Evolutionary conservation across 2,329 filamentous ascomycete species (phyloP).

Genomic region (Colletotrichum sp.): DNA sequence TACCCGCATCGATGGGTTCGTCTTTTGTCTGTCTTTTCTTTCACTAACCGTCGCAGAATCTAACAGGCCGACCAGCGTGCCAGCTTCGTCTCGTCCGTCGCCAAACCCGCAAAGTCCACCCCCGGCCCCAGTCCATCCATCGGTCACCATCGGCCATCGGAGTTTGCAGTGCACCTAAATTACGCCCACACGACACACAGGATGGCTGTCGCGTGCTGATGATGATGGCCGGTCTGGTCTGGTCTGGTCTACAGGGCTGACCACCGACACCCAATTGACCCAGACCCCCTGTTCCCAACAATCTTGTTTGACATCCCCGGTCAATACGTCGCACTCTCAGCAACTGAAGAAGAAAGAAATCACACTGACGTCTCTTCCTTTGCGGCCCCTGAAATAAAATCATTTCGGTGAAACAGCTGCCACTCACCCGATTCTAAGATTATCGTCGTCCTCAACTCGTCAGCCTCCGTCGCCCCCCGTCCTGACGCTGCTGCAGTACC

Average conservation of each 20-base stretch:
- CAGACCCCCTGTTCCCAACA: not conserved
- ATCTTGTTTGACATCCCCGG: not conserved
- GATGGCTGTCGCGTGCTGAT: slow-evolving; percentile 10
- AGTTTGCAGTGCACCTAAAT: not conserved
- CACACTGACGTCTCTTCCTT: not conserved
- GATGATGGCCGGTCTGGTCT: not conserved
- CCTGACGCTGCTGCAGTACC: not conserved
- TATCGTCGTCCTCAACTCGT: not conserved
- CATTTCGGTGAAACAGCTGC: slow-evolving; percentile 14
- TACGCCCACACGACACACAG: not conserved
- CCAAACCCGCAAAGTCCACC: not conserved
- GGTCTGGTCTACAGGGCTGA: slow-evolving; percentile 1
- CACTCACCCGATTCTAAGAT: slow-evolving; percentile 2
- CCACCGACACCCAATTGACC: not conserved
- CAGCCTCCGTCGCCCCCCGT: not conserved
- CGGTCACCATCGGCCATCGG: not conserved
- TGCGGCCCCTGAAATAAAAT: not conserved
- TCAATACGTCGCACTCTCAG: not conserved
- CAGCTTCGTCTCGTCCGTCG: slow-evolving; percentile 4
- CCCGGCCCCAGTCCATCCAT: not conserved
- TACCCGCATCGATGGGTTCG: not conserved
- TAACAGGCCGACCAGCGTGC: not conserved
- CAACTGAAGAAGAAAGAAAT: not conserved
- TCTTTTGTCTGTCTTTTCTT: not conserved
- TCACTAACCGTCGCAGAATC: not conserved